A percentile compares a stretch with the other conserved stretches of the same genome.
phyloP scores from a whole-genome alignment of 139 green algal genomes.

The Chlamydomonas sphaeroides region DNA sequence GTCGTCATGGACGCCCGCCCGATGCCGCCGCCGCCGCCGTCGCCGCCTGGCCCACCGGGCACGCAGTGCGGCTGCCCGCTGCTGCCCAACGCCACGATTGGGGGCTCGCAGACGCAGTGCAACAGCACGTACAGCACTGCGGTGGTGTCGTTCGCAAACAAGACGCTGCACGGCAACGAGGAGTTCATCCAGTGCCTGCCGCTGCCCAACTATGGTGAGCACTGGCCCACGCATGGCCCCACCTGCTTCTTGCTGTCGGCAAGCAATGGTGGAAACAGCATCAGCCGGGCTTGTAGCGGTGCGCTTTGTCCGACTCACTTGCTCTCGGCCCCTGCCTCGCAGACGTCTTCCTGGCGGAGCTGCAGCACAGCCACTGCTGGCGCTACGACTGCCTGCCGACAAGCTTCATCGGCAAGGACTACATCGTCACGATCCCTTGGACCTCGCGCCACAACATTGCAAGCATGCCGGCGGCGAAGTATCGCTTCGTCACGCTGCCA shows the following conservation, averaged over 20 bases:
- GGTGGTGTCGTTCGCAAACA: not conserved
- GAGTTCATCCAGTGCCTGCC: conserved; percentile 8
- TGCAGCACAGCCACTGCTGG: conserved; percentile 31
- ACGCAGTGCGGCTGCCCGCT: conserved; percentile 25
- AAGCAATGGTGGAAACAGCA: no score
- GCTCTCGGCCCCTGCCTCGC: not conserved
- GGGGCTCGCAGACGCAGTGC: not conserved
- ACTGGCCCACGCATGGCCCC: no score
- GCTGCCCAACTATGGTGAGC: conserved; percentile 33
- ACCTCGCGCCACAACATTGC: conserved; percentile 45
- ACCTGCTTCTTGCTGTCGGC: no score
- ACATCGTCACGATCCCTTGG: conserved; percentile 11
- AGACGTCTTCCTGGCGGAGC: conserved; percentile 2
- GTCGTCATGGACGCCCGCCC: conserved; percentile 37
- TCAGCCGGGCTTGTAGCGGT: no score
- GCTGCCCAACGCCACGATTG: conserved; percentile 4
- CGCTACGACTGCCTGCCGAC: conserved; percentile 3
- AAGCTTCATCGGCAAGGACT: conserved; percentile 13
- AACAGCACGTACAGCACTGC: conserved; percentile 36
- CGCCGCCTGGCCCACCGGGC: conserved; percentile 7
- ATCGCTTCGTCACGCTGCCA: not conserved
- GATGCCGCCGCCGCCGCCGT: conserved; percentile 26
- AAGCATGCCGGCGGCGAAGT: not conserved
- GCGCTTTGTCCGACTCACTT: no score
- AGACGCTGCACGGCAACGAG: not conserved